Evolutionary conservation across 2,329 filamentous ascomycete species (phyloP), one percentile per base, ranked within the genome.

Genomic region (Albophoma yamanashiensis): DNA sequence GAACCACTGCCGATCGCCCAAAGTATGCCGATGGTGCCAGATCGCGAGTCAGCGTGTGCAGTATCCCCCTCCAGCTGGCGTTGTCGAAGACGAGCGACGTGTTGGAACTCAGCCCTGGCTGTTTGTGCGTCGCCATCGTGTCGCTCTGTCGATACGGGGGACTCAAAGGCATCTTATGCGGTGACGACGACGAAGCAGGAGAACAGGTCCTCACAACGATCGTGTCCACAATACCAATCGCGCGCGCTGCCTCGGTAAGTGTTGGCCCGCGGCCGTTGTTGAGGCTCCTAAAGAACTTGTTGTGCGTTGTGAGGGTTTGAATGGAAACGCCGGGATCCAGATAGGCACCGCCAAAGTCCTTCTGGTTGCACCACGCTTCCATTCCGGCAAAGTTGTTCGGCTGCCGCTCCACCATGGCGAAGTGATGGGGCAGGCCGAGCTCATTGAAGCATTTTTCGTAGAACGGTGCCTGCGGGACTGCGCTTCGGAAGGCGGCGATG

Each of bases 391-490:
- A 82, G 1, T 82, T 84, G 64, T 82, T 86, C 5, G 84, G 79
- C 4, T 86, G 84, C 59, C 88, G 81, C 70, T 93, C 89, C 11
- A 93, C 85, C 43, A 88, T 86, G 17, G 84, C 82, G 65, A 94
- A 89, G 56, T 89, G 85, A 67, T 95, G 90, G 14, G 91, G 91
- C n/a, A 95, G 76, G n/a, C 91, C 89, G 12, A 95, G 81, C 68
- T 90, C 87, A 67, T 90, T 90, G 72, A 90, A 88, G 66, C 88
- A 90, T 67, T 89, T 95, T 68, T 92, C 90, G 70, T 92, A 93
- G 70, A 95, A 95, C 63, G 89, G 88, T 5, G 89, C 89, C 69
- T 91, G 88, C 0, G 89, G 88, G 2, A 84, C 89, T 20, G 77
- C 76, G 25, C 77, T 78, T 53, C 80, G 76, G n/a, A 86, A 86